Evolutionary conservation across 73 alveolate species (phyloP), one percentile per base, ranked within the genome.

Genomic region (Durusdinium trenchii): DNA sequence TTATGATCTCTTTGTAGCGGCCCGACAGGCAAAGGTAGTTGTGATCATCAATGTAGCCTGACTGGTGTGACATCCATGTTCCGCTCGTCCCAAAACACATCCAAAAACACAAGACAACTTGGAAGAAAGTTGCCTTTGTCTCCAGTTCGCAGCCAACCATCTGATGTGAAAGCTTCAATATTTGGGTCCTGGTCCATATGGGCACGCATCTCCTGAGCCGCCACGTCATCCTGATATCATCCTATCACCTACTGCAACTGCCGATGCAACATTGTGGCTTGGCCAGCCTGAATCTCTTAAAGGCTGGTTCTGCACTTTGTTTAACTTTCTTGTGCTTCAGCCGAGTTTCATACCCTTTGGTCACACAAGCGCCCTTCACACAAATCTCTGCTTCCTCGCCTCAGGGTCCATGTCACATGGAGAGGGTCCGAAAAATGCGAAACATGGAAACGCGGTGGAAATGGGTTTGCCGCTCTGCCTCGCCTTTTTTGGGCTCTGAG

Each of bases 141-240:
- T 36, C 95, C 95, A 40, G 95, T 86, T 16, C 95, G 14, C 28
- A 86, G 82, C 95, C 95, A 86, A 1, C 82, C 82, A 42, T 86
- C 95, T 86, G 95, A 38, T 23, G 95, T 86, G 82, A 86, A 86
- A 47, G 95, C 95, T n/a, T 86, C 95, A 23, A 86, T 86, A 45
- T 86, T 86, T n/a, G 95, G 95, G 45, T 86, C 95, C 51, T 84
- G 94, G 52, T 84, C 94, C 94, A 84, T 84, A 38, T 84, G 94
- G 73, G 75, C 94, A 1, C 94, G 94, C 94, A 84, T 84, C 51
- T 84, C 94, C 94, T 81, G 43, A 36, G 38, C 45, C 36, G 73
- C 6, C 1, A 60, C 4, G 73, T 23, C 18, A 32, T 60, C 30
- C n/a, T 32, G 30, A 32, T 23, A 23, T 60, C 73, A 60, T 60